Percentiles rank a stretch among this genome's conserved stretches.
These are phyloP conservation scores for Selaginella moellendorffii DNA, from an alignment of 75 land plant species.

Conservation along the genomic window DNA sequence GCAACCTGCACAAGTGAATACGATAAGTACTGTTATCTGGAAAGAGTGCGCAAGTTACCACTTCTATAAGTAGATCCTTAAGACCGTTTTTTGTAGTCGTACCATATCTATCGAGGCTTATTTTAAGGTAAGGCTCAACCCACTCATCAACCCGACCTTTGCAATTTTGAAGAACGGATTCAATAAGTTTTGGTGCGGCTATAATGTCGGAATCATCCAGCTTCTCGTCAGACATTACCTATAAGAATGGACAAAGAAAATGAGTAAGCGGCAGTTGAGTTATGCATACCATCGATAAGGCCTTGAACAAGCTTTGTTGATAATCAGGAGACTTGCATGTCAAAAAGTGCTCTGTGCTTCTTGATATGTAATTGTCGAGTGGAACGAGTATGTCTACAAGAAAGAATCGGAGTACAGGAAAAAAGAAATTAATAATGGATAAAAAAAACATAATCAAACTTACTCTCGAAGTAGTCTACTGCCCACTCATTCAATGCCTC, in stretches of 20 bases:
- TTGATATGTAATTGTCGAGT: conserved; percentile 90
- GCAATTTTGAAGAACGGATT: conserved; percentile 92
- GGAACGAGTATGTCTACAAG: conserved; percentile 86
- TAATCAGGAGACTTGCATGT: conserved; percentile 92
- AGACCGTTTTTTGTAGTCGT: conserved; percentile 55
- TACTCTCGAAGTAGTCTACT: conserved; percentile 94
- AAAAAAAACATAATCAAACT: conserved; percentile 7
- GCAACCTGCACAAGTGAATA: conserved; percentile 43
- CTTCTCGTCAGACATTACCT: conserved; percentile 39
- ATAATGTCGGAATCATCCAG: conserved; percentile 83
- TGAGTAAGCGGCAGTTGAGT: too few species aligned
- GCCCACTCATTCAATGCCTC: conserved; percentile 91
- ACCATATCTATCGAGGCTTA: conserved; percentile 59
- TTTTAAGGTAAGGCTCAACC: conserved; percentile 88
- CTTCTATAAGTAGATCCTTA: conserved; percentile 79
- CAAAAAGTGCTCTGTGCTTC: conserved; percentile 86
- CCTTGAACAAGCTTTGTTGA: conserved; percentile 85
- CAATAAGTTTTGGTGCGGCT: conserved; percentile 94
- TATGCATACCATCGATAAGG: conserved; percentile 72
- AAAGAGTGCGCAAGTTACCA: too few species aligned
- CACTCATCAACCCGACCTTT: conserved; percentile 90
- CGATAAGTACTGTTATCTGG: not conserved
- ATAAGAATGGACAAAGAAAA: not conserved
- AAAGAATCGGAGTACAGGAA: not conserved
- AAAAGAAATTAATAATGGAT: too few species aligned